These are phyloP conservation scores for Cytidiella melzeri DNA, from an alignment of 768 basidiomycete genomes.

Conservation along the genomic window DNA sequence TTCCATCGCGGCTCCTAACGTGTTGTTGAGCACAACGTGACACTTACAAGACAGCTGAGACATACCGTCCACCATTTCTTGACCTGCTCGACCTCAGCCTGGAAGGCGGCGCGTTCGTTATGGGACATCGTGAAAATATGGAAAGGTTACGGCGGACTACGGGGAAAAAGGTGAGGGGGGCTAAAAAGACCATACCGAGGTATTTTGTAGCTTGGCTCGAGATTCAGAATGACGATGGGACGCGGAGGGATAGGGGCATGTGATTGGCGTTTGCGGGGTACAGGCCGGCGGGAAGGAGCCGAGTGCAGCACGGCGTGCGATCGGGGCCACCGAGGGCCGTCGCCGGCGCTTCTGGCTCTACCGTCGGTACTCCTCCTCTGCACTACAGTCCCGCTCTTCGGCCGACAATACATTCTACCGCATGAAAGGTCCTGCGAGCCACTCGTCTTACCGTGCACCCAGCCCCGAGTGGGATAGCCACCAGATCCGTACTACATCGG, in stretches of 20 bases:
- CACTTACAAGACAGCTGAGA: background rate
- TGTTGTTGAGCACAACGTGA: background rate
- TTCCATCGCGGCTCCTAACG: constrained; percentile 79
- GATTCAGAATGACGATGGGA: background rate
- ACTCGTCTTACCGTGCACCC: background rate
- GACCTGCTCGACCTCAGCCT: constrained; percentile 76
- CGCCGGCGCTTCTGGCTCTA: background rate
- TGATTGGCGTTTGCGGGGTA: constrained; percentile 2
- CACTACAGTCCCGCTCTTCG: background rate
- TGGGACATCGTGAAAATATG: constrained; percentile 38
- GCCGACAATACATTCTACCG: background rate
- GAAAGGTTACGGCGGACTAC: background rate
- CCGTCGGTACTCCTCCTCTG: constrained; percentile 4
- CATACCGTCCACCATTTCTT: constrained; percentile 91
- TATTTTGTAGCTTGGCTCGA: constrained; percentile 4
- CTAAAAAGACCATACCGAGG: background rate
- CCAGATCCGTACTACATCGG: background rate
- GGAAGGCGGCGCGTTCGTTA: constrained; percentile 63
- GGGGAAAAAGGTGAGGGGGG: background rate
- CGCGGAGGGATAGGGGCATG: constrained; percentile 4
- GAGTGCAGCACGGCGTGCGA: constrained; percentile 6
- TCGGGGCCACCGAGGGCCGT: background rate
- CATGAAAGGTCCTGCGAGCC: background rate
- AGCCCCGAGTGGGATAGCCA: background rate
- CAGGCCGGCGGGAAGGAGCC: constrained; percentile 7